Evolutionary conservation across 345 rosid species (phyloP).

Genomic region (Rhodomyrtus tomentosa): DNA sequence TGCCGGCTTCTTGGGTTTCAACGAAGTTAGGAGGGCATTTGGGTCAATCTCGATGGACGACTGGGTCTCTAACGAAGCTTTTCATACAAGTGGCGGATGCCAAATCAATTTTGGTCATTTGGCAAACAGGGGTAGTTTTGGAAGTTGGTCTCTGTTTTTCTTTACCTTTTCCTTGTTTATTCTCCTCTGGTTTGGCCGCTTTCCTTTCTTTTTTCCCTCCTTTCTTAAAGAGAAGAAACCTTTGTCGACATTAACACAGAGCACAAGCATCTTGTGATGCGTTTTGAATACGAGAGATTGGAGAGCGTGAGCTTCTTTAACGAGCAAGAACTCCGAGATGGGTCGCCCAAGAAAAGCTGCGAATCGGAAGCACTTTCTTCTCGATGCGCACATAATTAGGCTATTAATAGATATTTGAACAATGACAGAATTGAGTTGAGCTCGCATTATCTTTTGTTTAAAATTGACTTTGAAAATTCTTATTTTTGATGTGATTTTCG

Average conservation of each 20-base stretch:
- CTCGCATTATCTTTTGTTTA: neutral
- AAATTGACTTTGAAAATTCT: neutral
- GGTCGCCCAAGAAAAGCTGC: neutral
- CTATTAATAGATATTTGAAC: neutral
- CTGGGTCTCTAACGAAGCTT: neutral
- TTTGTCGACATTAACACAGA: neutral
- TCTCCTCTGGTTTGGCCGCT: neutral
- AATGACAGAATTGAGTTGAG: neutral
- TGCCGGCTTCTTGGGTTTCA: slow-evolving; percentile 32
- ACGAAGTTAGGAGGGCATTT: slow-evolving; percentile 6
- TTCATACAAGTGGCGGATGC: neutral
- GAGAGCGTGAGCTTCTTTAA: neutral
- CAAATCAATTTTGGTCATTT: slow-evolving; percentile 3
- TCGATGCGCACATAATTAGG: neutral
- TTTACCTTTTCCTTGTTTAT: neutral
- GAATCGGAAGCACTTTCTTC: neutral
- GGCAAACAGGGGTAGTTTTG: neutral
- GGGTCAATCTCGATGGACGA: slow-evolving; percentile 6
- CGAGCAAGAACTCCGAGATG: neutral
- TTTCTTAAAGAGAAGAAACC: neutral
- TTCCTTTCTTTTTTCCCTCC: neutral
- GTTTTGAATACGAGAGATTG: neutral
- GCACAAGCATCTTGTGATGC: slow-evolving; percentile 17
- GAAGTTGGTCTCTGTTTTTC: neutral
- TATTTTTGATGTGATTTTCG: neutral